Evolutionary conservation across 176 grass and related monocot species (phyloP).

Genomic region (Puccinellia tenuiflora): DNA sequence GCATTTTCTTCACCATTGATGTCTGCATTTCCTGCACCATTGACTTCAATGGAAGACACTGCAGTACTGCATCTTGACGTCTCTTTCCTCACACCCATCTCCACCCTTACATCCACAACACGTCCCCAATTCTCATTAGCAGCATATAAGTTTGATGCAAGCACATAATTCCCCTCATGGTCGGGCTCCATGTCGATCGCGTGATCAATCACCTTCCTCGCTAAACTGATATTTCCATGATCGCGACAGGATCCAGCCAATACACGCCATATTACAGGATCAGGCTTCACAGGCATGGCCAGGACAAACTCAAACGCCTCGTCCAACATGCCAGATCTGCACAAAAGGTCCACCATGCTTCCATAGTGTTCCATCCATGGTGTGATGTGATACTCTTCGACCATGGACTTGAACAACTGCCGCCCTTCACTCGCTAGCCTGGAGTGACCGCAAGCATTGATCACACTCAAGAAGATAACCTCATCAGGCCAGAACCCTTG

Average conservation of each 20-base stretch:
- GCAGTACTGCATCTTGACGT: conserved; percentile 6
- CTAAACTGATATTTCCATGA: conserved; percentile 36
- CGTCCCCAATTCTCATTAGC: conserved; percentile 44
- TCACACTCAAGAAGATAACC: conserved; percentile 32
- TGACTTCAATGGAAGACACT: conserved; percentile 31
- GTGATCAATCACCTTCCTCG: conserved; percentile 39
- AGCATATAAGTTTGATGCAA: conserved; percentile 50
- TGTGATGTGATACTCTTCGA: conserved; percentile 31
- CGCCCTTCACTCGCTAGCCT: conserved; percentile 29
- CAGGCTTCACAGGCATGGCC: conserved; percentile 46
- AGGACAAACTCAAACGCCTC: conserved; percentile 44
- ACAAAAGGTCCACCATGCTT: conserved; percentile 50
- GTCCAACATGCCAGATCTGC: conserved; percentile 21
- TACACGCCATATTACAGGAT: conserved; percentile 54
- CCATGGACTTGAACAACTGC: conserved; percentile 46
- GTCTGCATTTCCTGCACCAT: conserved; percentile 20
- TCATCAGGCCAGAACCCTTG: conserved; percentile 54
- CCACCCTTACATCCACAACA: conserved; percentile 41
- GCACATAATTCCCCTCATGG: conserved; percentile 38
- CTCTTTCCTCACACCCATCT: conserved; percentile 36
- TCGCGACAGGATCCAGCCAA: conserved; percentile 49
- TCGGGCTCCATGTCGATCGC: conserved; percentile 42
- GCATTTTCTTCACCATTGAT: conserved; percentile 23
- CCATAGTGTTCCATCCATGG: conserved; percentile 67
- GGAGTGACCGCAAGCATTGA: conserved; percentile 43